phyloP scores from a whole-genome alignment of 2,329 filamentous ascomycete species.

The Cladosporium sp. region DNA sequence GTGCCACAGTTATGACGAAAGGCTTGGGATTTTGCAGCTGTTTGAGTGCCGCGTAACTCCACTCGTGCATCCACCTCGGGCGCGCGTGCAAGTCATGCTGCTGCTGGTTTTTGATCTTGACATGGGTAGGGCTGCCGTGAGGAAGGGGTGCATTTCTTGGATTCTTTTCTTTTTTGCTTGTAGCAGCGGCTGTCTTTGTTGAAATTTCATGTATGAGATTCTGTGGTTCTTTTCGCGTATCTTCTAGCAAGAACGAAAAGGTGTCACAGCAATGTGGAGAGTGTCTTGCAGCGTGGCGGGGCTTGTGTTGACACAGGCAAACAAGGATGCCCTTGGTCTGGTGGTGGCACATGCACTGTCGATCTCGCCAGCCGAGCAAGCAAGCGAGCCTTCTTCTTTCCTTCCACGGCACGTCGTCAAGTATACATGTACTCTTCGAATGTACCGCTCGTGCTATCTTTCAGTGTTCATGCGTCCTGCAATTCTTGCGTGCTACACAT shows the following conservation, averaged over 20 bases:
- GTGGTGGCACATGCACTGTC: slow-evolving; percentile 17
- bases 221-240: neutral
- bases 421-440: neutral
- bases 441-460: neutral
- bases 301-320: neutral
- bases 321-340: slow-evolving; percentile 6
- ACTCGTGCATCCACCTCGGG: neutral
- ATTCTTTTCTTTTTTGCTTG: neutral
- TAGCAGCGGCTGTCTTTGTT: neutral
- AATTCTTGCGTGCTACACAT: neutral
- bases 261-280: neutral
- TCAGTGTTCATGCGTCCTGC: neutral
- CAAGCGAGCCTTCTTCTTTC: neutral
- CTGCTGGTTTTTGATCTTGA: neutral
- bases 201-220: neutral
- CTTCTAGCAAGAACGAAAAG: neutral
- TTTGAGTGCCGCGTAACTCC: neutral
- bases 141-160: neutral
- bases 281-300: neutral
- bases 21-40: neutral
- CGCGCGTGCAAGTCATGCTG: slow-evolving; percentile 3
- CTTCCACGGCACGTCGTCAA: neutral
- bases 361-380: slow-evolving; percentile 6
- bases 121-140: neutral
- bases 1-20: slow-evolving; percentile 12